A percentile compares a stretch with the other conserved stretches of the same genome.
Evolutionary conservation across 331 rosid genomes (phyloP).

Genomic region (Quercus tomentella): DNA sequence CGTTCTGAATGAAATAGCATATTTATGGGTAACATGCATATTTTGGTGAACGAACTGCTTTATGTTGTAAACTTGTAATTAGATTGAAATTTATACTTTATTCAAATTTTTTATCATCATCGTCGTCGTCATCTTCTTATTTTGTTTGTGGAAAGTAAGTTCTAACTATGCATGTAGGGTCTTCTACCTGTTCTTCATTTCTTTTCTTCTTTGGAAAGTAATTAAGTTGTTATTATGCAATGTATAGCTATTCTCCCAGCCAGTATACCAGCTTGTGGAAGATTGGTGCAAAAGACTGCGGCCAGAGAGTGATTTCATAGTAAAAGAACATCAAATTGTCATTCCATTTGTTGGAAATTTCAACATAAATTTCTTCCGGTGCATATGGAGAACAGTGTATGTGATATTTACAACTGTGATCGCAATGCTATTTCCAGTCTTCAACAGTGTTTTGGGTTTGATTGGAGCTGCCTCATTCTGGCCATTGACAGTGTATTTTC

Average conservation of each 20-base stretch:
- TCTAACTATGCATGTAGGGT: too few species aligned
- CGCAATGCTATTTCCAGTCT: conserved; percentile 51
- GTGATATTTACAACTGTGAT: conserved; percentile 22
- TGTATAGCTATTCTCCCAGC: conserved; percentile 45
- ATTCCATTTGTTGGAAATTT: conserved; percentile 39
- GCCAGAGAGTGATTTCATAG: conserved; percentile 29
- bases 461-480: conserved; percentile 46
- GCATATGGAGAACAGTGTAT: conserved; percentile 41
- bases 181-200: too few species aligned
- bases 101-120: too few species aligned
- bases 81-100: too few species aligned
- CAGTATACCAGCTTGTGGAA: conserved; percentile 32
- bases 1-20: too few species aligned
- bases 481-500: conserved; percentile 57
- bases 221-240: neutral
- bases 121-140: too few species aligned
- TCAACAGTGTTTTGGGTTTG: conserved; percentile 51
- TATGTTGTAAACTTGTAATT: too few species aligned
- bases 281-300: conserved; percentile 18
- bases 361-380: conserved; percentile 32
- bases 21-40: too few species aligned
- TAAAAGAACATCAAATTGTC: conserved; percentile 23
- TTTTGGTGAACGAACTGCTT: too few species aligned
- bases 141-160: too few species aligned
- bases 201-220: neutral